Conservation (phyloP, 2,329 filamentous ascomycete species). For the Chaetomium globosum region DNA sequence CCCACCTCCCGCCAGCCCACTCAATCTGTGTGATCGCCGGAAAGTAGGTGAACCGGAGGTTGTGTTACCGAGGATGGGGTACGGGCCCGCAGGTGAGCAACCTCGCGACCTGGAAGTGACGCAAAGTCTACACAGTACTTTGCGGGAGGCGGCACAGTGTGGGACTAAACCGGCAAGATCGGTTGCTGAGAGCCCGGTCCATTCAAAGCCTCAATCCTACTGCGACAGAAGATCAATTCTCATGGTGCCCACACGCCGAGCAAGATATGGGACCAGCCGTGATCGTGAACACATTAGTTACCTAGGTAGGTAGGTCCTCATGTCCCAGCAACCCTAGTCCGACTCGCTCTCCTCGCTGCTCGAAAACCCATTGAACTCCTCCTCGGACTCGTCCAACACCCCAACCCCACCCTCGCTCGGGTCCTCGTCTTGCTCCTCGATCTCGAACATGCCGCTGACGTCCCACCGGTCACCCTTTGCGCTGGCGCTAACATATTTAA, state of each 20-base stretch:
- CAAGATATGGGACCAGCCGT: background rate
- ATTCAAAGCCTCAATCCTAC: background rate
- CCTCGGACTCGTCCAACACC: constrained; percentile 49
- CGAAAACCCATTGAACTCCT: constrained; percentile 63
- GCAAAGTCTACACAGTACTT: background rate
- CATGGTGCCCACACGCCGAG: background rate
- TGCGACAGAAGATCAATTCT: constrained; percentile 1
- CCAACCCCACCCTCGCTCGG: constrained; percentile 40
- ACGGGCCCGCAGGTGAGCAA: background rate
- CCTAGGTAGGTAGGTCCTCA: no score
- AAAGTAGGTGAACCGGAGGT: background rate
- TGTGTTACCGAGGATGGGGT: constrained; percentile 6
- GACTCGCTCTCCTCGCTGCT: constrained; percentile 38
- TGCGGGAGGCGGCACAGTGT: background rate
- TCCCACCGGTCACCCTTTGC: constrained; percentile 94
- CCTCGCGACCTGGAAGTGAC: background rate
- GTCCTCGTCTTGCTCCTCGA: constrained; percentile 59
- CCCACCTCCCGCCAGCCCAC: background rate
- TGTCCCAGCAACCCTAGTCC: constrained; percentile 26
- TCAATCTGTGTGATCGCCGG: constrained; percentile 1
- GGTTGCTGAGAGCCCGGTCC: background rate
- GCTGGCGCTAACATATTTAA: constrained; percentile 87
- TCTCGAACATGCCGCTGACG: constrained; percentile 75
- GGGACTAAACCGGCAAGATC: constrained; percentile 8
- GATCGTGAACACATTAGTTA: background rate